Percentiles rank a stretch among this genome's conserved stretches.
phyloP scores from a whole-genome alignment of 352 stramenopile genomes.

The Phytophthora kernoviae region DNA sequence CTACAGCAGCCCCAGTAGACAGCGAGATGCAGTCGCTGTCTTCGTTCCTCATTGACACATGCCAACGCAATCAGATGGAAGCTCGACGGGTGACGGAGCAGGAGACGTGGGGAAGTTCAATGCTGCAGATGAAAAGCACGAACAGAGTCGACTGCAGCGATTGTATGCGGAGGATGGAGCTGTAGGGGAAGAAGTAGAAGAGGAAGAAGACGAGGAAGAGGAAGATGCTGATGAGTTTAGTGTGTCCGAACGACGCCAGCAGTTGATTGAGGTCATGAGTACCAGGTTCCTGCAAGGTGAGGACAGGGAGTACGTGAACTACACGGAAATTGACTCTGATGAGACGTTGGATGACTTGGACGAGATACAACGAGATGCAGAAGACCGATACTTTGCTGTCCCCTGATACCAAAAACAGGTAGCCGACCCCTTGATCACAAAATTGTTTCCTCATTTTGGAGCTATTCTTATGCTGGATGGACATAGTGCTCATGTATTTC shows the following conservation, averaged over 20 bases:
- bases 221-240: constrained; percentile 16
- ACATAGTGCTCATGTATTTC: constrained; percentile 21
- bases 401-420: too few relatives aligned
- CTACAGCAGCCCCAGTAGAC: background rate
- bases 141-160: constrained; percentile 31
- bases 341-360: constrained; percentile 67
- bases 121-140: constrained; percentile 42
- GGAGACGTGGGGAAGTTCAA: constrained; percentile 57
- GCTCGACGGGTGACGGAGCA: constrained; percentile 62
- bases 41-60: constrained; percentile 72
- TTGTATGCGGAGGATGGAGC: constrained; percentile 42
- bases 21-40: constrained; percentile 41
- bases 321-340: constrained; percentile 66
- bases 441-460: background rate
- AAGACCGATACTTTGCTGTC: constrained; percentile 76
- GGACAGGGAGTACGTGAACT: constrained; percentile 68
- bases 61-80: constrained; percentile 75
- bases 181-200: constrained; percentile 51
- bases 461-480: constrained; percentile 25
- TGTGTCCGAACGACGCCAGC: constrained; percentile 50
- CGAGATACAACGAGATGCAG: constrained; percentile 74
- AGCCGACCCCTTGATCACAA: too few relatives aligned
- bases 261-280: constrained; percentile 80
- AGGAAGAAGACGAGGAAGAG: constrained; percentile 41
- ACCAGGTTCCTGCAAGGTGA: constrained; percentile 69